Percentiles rank a stretch among this genome's conserved stretches.
phyloP scores from a whole-genome alignment of 2,329 filamentous ascomycete species.

The Aspergillus neotritici region DNA sequence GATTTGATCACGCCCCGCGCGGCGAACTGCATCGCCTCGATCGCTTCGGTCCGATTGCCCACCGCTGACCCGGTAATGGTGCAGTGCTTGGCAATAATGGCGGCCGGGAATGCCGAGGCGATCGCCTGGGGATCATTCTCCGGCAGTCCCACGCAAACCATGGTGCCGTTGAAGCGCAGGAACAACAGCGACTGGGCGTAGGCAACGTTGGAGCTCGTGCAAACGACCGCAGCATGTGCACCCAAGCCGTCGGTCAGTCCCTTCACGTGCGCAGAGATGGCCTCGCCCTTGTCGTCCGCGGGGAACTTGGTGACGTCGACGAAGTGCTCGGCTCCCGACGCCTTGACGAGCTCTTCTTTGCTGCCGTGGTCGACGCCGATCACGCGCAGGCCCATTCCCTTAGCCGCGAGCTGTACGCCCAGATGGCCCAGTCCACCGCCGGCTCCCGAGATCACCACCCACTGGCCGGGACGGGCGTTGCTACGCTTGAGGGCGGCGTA shows the following conservation, averaged over 20 bases:
- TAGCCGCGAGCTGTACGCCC: constrained; percentile 54
- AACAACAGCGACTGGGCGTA: constrained; percentile 47
- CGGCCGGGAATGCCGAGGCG: constrained; percentile 39
- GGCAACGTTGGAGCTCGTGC: constrained; percentile 46
- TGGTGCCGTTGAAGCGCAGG: constrained; percentile 45
- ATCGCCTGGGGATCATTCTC: constrained; percentile 44
- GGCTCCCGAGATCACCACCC: constrained; percentile 55
- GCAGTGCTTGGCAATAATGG: constrained; percentile 39
- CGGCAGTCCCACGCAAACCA: constrained; percentile 51
- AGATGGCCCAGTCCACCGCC: constrained; percentile 62
- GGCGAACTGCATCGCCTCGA: constrained; percentile 46
- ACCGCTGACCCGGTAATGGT: constrained; percentile 49
- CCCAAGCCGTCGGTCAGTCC: constrained; percentile 54
- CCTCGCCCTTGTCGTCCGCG: constrained; percentile 42
- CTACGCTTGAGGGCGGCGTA: constrained; percentile 60
- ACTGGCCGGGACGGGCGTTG: constrained; percentile 54
- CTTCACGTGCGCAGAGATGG: constrained; percentile 52
- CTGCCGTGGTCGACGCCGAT: constrained; percentile 60
- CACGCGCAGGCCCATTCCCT: constrained; percentile 59
- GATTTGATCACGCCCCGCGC: constrained; percentile 45
- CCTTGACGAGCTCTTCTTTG: constrained; percentile 54
- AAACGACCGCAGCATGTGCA: constrained; percentile 57
- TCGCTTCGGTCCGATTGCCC: constrained; percentile 47
- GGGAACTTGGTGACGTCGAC: constrained; percentile 54
- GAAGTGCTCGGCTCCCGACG: constrained; percentile 62